Conservation (phyloP, 805 yeast species). For the Wickerhamomyces chaumierensis region DNA sequence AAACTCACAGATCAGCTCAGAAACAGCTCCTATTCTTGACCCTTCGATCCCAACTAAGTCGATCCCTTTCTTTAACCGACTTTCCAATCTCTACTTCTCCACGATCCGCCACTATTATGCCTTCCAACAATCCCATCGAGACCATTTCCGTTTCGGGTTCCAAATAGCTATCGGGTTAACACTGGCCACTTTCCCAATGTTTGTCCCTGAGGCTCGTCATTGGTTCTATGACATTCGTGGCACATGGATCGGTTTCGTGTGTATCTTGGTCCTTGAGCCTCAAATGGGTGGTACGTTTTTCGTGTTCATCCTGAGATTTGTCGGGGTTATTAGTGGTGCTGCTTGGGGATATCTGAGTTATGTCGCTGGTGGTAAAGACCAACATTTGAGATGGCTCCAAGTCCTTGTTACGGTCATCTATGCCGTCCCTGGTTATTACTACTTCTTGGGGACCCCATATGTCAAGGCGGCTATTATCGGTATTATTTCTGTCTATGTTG, state of each 20-base stretch:
- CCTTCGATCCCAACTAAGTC: too few relatives aligned
- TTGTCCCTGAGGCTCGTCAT: conserved; percentile 31
- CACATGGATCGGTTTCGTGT: conserved; percentile 43
- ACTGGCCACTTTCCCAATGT: conserved; percentile 40
- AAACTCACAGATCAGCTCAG: too few relatives aligned
- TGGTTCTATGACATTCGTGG: conserved; percentile 40
- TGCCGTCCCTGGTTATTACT: conserved; percentile 35
- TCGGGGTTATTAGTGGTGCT: conserved; percentile 36
- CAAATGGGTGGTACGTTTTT: conserved; percentile 39
- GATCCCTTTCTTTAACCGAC: too few relatives aligned
- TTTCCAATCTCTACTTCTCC: too few relatives aligned
- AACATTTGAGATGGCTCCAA: conserved; percentile 29
- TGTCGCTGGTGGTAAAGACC: conserved; percentile 27
- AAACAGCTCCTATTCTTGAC: too few relatives aligned
- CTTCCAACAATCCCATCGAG: conserved; percentile 12
- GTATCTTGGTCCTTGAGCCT: conserved; percentile 36
- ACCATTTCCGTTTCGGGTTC: conserved; percentile 33
- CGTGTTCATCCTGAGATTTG: conserved; percentile 33
- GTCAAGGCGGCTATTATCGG: conserved; percentile 41
- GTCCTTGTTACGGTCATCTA: conserved; percentile 31
- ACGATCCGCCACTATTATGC: too few relatives aligned
- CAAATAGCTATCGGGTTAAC: conserved; percentile 35
- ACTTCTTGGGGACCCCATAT: conserved; percentile 32
- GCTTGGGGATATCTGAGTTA: conserved; percentile 39
- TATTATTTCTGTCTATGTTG: conserved; percentile 34